phyloP scores from a whole-genome alignment of 208 protist species.

The Balamuthia mandrillaris region DNA sequence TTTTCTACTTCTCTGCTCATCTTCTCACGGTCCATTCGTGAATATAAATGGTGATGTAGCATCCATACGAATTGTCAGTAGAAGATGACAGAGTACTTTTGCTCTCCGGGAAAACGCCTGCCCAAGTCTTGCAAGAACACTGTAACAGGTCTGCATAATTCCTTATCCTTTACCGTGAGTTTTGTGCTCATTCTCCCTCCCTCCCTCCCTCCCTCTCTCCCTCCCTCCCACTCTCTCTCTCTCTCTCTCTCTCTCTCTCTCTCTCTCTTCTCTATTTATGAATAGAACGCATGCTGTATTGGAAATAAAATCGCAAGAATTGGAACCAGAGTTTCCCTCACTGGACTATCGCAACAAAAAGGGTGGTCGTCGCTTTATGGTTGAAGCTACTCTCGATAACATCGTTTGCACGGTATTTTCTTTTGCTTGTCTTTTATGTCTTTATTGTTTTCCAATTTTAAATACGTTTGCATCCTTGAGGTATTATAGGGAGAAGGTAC shows the following conservation, averaged over 20 bases:
- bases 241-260: neutral
- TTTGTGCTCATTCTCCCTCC: neutral
- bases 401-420: neutral
- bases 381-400: neutral
- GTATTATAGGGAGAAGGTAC: neutral
- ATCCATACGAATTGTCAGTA: neutral
- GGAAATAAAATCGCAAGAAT: neutral
- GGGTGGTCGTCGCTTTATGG: neutral
- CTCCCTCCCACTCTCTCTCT: neutral
- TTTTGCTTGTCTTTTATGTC: neutral
- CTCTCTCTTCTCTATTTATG: neutral
- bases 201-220: neutral
- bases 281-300: neutral
- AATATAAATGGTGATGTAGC: neutral
- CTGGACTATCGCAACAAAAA: neutral
- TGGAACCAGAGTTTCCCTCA: neutral
- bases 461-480: too few relatives aligned
- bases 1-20: neutral
- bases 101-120: neutral
- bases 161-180: neutral
- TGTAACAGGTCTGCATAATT: neutral
- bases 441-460: neutral
- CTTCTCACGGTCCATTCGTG: neutral
- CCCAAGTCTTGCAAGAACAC: constrained; percentile 32
- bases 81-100: neutral